These are phyloP conservation scores for Lentinula sp. DNA, from an alignment of 768 basidiomycete genomes.

Conservation along the genomic window DNA sequence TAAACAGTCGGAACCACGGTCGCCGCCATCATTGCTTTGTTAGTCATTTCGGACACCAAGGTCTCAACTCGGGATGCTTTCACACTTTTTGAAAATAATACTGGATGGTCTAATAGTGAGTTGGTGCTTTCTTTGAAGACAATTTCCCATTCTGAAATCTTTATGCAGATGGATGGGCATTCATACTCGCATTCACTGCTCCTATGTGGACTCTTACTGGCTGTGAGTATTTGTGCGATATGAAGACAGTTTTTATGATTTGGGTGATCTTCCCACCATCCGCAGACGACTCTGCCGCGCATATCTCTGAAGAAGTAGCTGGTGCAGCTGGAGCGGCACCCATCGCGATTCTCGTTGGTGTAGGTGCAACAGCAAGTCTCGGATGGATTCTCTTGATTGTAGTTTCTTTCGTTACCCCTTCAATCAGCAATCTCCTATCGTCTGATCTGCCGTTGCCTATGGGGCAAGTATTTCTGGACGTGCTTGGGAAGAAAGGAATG, in stretches of 20 bases:
- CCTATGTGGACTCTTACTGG: slow-evolving; percentile 81
- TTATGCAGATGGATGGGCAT: slow-evolving; percentile 63
- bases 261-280: background rate
- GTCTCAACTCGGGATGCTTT: slow-evolving; percentile 69
- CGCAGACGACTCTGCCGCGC: slow-evolving; percentile 66
- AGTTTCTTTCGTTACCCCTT: slow-evolving; percentile 57
- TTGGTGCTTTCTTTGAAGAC: background rate
- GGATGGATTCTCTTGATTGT: slow-evolving; percentile 66
- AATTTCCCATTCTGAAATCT: background rate
- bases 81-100: slow-evolving; percentile 65
- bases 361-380: slow-evolving; percentile 49
- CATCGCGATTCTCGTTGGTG: slow-evolving; percentile 62
- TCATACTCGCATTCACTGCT: slow-evolving; percentile 64
- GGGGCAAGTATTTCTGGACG: slow-evolving; percentile 65
- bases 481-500: slow-evolving; percentile 66
- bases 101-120: slow-evolving; percentile 60
- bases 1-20: slow-evolving; percentile 55
- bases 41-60: slow-evolving; percentile 50
- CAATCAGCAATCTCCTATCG: slow-evolving; percentile 42
- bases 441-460: slow-evolving; percentile 56
- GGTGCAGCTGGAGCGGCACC: slow-evolving; percentile 61
- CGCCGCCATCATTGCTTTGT: slow-evolving; percentile 54
- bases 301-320: slow-evolving; percentile 68
- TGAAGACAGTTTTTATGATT: background rate
- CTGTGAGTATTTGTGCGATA: slow-evolving; percentile 34